Evolutionary conservation across 306 rosid genomes (phyloP).

Genomic region (cucumber (Cucumis sativus)): DNA sequence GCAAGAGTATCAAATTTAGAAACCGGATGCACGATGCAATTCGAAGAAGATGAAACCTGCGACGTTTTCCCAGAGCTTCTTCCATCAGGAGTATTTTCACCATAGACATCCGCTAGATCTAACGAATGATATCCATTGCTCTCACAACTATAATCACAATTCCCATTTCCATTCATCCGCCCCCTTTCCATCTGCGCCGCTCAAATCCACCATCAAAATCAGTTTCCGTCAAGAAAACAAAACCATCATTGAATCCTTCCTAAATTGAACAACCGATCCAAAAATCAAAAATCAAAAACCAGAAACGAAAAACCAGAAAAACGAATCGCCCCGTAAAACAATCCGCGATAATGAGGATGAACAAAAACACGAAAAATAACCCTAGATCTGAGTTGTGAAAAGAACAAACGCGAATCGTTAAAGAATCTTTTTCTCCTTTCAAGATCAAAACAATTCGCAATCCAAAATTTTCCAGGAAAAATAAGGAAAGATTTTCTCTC

Average conservation of each 20-base stretch:
- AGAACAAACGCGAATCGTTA: not conserved
- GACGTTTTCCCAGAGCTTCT: slow-evolving; percentile 3
- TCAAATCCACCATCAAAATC: slow-evolving; percentile 18
- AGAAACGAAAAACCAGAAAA: not conserved
- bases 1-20: slow-evolving; percentile 78
- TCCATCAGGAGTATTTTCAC: slow-evolving; percentile 11
- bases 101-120: slow-evolving; percentile 9
- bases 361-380: not conserved
- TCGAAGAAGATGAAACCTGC: slow-evolving; percentile 13
- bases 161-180: slow-evolving; percentile 23
- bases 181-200: slow-evolving; percentile 38
- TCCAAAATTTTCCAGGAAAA: slow-evolving; percentile 26
- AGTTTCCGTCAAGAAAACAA: not conserved
- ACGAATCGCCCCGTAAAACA: not conserved
- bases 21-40: slow-evolving; percentile 49
- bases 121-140: slow-evolving; percentile 12
- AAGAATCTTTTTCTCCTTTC: not conserved
- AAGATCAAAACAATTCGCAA: not conserved
- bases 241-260: not conserved
- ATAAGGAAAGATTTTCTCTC: slow-evolving; percentile 4
- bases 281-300: not conserved
- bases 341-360: not conserved
- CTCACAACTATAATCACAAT: slow-evolving; percentile 2
- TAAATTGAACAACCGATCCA: not conserved
- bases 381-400: not conserved